Base-by-base conservation (phyloP, 441 rosid genomes). In the Adansonia rubrostipa region DNA sequence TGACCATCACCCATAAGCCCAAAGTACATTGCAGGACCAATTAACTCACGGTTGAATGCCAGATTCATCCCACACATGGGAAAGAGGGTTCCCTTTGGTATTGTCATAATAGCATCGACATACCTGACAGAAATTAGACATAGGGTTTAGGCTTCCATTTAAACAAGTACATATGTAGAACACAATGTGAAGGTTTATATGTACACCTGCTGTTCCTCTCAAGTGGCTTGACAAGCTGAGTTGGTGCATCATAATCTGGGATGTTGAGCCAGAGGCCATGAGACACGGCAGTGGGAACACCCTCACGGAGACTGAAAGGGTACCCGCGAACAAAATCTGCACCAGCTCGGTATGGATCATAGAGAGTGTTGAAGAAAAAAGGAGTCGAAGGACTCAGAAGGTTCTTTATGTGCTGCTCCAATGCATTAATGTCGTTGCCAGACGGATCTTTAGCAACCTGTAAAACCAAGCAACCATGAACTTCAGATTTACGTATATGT, bases 241-340 rank as follows among this genome's bases (percentile, higher is more conserved):
- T 95, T 0, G 98, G 97, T 57, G 99, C 99, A 88, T 95, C 99
- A 83, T 95, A 95, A 76, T 93, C 99, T 42, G 95, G 98, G 77
- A 95, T 93, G 90, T 95, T 95, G 57, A 95, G 97, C 99, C 99
- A 93, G 72, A 93, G 97, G 60, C 98, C 97, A 71, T 93, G 98
- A 54, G 97, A 95, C 5, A 91, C 93, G 73, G 97, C 98, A 2
- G 97, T 95, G 44, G 89, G 84, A 54, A 83, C 93, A 80, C 98
- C 99, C 82, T 88, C 94, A 42, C 92, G 92, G 56, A 92, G 91
- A 83, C 98, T 93, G 84, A 95, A 93, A 5, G 99, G 98, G 77
- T 95, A 95, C 64, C 98, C 96, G 67, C 93, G 93, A 56, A 95
- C 97, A 86, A 91, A 93, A 76, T 93, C 97, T 8, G 97, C 92